A percentile compares a stretch with the other conserved stretches of the same genome.
phyloP scores from a whole-genome alignment of 192 early-diverging fungal genomes.

The Backusella circina region DNA sequence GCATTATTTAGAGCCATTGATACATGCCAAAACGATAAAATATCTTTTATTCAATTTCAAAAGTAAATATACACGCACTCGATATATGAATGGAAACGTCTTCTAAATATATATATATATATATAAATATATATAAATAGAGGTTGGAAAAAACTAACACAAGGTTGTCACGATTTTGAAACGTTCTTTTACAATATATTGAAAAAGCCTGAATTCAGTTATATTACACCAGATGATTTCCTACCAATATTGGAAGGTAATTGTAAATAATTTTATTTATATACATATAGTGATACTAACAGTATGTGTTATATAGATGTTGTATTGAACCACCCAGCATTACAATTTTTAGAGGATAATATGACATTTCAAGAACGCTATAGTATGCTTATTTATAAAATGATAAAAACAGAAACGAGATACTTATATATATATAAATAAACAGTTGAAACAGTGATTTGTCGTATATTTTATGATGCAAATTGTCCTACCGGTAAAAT shows the following conservation, averaged over 20 bases:
- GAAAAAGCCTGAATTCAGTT: slow-evolving; percentile 37
- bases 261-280: too few species aligned
- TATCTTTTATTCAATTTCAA: slow-evolving; percentile 3
- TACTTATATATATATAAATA: background rate
- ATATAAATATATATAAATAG: slow-evolving; percentile 29
- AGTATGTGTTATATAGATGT: slow-evolving; percentile 44
- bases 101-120: too few species aligned
- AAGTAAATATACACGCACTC: too few species aligned
- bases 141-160: slow-evolving; percentile 41
- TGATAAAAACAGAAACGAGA: background rate
- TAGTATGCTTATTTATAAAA: slow-evolving; percentile 39
- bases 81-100: too few species aligned
- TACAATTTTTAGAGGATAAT: slow-evolving; percentile 81
- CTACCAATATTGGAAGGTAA: slow-evolving; percentile 61
- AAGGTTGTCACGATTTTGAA: slow-evolving; percentile 39
- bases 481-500: slow-evolving; percentile 67
- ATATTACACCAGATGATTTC: slow-evolving; percentile 68
- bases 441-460: slow-evolving; percentile 82
- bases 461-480: slow-evolving; percentile 80
- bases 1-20: slow-evolving; percentile 54
- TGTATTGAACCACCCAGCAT: slow-evolving; percentile 78
- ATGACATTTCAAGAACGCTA: slow-evolving; percentile 84
- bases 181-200: slow-evolving; percentile 59
- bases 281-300: background rate
- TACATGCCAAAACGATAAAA: background rate